A percentile compares a stretch with the other conserved stretches of the same genome.
Evolutionary conservation across 2,329 filamentous ascomycete genomes (phyloP).

Genomic region (Penicillium occitanis): DNA sequence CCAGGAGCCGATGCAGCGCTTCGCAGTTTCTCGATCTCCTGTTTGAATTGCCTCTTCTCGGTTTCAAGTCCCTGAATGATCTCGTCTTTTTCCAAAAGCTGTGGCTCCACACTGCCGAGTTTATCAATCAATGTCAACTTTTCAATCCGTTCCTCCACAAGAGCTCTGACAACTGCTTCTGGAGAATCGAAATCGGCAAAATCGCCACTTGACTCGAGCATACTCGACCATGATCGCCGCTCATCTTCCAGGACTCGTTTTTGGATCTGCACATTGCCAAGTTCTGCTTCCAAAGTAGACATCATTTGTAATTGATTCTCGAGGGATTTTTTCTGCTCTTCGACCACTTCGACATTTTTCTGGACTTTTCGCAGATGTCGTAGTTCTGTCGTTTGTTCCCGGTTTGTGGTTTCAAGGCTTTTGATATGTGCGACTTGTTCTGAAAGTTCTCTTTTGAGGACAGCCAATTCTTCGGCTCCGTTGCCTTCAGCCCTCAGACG

Average conservation of each 20-base stretch:
- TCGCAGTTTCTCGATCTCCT: constrained; percentile 71
- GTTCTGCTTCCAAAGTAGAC: constrained; percentile 70
- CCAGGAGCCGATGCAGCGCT: constrained; percentile 41
- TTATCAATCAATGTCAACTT: constrained; percentile 77
- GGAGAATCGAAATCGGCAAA: constrained; percentile 80
- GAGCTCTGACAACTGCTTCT: constrained; percentile 78
- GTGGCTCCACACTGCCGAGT: constrained; percentile 74
- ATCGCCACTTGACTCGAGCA: constrained; percentile 68
- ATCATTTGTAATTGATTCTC: constrained; percentile 75
- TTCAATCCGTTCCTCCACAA: constrained; percentile 78
- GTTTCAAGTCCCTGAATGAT: constrained; percentile 69
- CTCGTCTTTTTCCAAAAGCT: constrained; percentile 73
- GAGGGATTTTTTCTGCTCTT: constrained; percentile 87
- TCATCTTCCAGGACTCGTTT: constrained; percentile 88
- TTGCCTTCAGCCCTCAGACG: constrained; percentile 81
- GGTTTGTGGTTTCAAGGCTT: constrained; percentile 74
- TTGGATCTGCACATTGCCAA: constrained; percentile 77
- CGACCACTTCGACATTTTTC: constrained; percentile 87
- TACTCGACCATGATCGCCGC: constrained; percentile 79
- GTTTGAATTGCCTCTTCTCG: constrained; percentile 64
- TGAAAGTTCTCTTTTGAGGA: constrained; percentile 83
- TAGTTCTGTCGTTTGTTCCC: constrained; percentile 76
- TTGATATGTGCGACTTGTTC: constrained; percentile 93
- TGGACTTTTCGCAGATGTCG: constrained; percentile 77
- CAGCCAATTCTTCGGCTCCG: constrained; percentile 78